These are phyloP conservation scores for Colletotrichum limetticola DNA, from an alignment of 2,329 filamentous ascomycete species.

Conservation along the genomic window DNA sequence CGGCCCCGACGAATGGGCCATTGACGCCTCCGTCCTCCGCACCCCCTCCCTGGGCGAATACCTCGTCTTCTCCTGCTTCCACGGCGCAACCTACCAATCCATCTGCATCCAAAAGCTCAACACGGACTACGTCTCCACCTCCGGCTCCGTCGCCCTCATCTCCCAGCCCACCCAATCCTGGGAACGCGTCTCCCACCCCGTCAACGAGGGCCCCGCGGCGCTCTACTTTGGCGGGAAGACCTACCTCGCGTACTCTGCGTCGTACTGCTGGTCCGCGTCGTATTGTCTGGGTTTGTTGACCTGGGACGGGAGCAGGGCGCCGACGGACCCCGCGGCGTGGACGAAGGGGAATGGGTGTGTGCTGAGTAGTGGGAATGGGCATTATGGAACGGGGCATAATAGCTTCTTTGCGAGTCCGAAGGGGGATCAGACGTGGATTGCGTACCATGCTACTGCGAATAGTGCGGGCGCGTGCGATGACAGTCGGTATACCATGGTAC, in stretches of 20 bases:
- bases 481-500: constrained; percentile 63
- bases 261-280: constrained; percentile 65
- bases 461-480: constrained; percentile 62
- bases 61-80: constrained; percentile 65
- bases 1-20: constrained; percentile 58
- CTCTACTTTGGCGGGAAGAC: constrained; percentile 65
- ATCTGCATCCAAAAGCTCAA: constrained; percentile 53
- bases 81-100: constrained; percentile 49
- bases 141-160: constrained; percentile 58
- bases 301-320: constrained; percentile 62
- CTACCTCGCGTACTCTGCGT: constrained; percentile 64
- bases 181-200: constrained; percentile 60
- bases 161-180: constrained; percentile 61
- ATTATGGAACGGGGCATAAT: constrained; percentile 68
- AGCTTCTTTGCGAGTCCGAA: constrained; percentile 68
- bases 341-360: constrained; percentile 61
- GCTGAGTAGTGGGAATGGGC: constrained; percentile 64
- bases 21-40: constrained; percentile 64
- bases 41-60: constrained; percentile 60
- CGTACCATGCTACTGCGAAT: constrained; percentile 65
- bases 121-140: constrained; percentile 52
- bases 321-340: constrained; percentile 57
- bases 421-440: constrained; percentile 63
- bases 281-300: constrained; percentile 65
- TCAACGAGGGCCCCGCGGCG: constrained; percentile 66